Evolutionary conservation across 345 rosid genomes (phyloP).

Genomic region (Erucastrum elatum): DNA sequence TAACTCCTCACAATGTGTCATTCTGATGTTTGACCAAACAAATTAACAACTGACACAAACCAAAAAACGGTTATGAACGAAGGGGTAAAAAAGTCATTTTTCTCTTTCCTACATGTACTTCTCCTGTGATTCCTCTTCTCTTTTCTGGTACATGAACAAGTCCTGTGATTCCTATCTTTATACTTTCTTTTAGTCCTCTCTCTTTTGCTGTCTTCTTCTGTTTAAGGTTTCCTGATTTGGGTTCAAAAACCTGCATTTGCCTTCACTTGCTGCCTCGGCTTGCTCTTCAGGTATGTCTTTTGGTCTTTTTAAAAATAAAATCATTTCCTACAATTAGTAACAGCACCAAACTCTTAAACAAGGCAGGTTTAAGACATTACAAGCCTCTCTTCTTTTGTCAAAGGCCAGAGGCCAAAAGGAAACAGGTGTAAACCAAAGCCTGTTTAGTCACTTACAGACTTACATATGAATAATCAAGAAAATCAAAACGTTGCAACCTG

Average conservation of each 20-base stretch:
- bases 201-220: neutral
- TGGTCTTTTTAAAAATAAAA: neutral
- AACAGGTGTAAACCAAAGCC: constrained; percentile 14
- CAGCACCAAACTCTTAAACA: constrained; percentile 24
- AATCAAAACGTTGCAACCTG: constrained; percentile 46
- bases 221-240: constrained; percentile 13
- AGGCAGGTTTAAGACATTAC: constrained; percentile 12
- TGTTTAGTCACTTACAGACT: constrained; percentile 20
- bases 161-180: constrained; percentile 35
- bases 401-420: constrained; percentile 31
- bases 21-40: constrained; percentile 40
- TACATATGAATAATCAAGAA: constrained; percentile 53
- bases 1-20: constrained; percentile 32
- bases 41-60: constrained; percentile 24
- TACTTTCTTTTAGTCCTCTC: constrained; percentile 25
- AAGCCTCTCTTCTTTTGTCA: constrained; percentile 24
- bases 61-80: constrained; percentile 38
- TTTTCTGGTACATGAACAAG: constrained; percentile 39
- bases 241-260: constrained; percentile 21
- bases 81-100: constrained; percentile 21
- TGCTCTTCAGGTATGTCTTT: constrained; percentile 34
- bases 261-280: constrained; percentile 26
- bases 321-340: constrained; percentile 31
- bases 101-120: constrained; percentile 7
- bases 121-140: constrained; percentile 38